These are phyloP conservation scores for Termitomyces heimii DNA, from an alignment of 768 basidiomycete genomes.

Conservation along the genomic window DNA sequence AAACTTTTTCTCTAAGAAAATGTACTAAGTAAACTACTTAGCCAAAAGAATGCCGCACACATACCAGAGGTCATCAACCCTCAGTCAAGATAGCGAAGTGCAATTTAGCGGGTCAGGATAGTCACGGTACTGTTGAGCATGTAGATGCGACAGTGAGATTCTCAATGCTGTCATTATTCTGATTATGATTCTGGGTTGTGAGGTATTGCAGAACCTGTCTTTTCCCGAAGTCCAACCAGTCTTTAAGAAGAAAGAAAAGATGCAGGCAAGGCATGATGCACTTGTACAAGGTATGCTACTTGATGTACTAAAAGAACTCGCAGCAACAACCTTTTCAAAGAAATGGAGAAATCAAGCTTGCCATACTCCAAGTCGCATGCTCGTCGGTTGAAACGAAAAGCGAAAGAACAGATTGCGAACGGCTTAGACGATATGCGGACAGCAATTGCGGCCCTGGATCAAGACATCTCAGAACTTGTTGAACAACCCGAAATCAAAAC, in stretches of 20 bases:
- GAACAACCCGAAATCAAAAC: conserved; percentile 13
- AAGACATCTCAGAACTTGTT: conserved; percentile 16
- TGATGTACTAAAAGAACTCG: background rate
- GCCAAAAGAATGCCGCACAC: conserved; percentile 38
- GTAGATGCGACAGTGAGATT: conserved; percentile 35
- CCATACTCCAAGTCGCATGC: conserved; percentile 71
- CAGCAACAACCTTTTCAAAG: conserved; percentile 20
- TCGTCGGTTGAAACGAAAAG: conserved; percentile 66
- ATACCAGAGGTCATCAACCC: conserved; percentile 40
- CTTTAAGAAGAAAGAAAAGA: conserved; percentile 64
- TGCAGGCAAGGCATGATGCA: conserved; percentile 56
- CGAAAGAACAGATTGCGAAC: conserved; percentile 51
- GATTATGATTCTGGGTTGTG: conserved; percentile 28
- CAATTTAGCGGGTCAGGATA: conserved; percentile 43
- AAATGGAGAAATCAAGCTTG: conserved; percentile 39
- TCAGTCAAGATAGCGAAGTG: conserved; percentile 46
- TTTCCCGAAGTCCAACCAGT: conserved; percentile 15
- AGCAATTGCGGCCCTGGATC: conserved; percentile 51
- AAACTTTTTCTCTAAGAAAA: background rate
- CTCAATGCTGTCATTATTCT: conserved; percentile 2
- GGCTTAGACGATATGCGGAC: conserved; percentile 44
- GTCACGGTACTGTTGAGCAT: conserved; percentile 40
- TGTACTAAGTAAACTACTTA: conserved; percentile 9
- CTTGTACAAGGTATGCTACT: conserved; percentile 55
- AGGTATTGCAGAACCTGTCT: conserved; percentile 34